These are phyloP conservation scores for Ustulina deusta DNA, from an alignment of 2,329 filamentous ascomycete genomes.

Conservation along the genomic window DNA sequence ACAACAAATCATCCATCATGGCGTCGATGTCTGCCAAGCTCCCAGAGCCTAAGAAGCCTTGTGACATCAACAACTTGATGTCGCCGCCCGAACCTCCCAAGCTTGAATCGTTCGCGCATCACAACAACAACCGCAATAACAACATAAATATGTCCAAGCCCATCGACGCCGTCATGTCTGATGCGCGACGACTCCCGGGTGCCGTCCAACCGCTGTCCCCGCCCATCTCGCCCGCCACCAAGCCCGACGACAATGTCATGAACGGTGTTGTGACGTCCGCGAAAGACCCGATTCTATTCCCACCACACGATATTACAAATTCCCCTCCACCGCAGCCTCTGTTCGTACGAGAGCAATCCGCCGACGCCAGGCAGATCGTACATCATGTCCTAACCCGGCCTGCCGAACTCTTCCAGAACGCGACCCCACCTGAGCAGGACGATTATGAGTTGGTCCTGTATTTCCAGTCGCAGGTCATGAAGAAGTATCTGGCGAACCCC, in stretches of 20 bases:
- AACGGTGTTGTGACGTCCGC: conserved; percentile 52
- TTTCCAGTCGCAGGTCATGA: conserved; percentile 66
- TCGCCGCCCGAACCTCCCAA: conserved; percentile 70
- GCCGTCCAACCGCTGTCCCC: conserved; percentile 65
- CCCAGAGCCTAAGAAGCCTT: conserved; percentile 54
- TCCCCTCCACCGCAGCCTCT: conserved; percentile 62
- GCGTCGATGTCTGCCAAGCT: conserved; percentile 36
- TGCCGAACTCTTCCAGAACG: conserved; percentile 56
- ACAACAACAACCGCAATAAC: not conserved
- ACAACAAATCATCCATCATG: conserved; percentile 41
- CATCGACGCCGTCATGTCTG: conserved; percentile 45
- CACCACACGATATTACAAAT: conserved; percentile 57
- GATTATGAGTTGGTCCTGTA: conserved; percentile 67
- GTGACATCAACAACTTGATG: conserved; percentile 68
- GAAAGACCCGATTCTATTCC: conserved; percentile 71
- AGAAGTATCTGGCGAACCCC: conserved; percentile 59
- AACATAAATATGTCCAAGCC: conserved; percentile 41
- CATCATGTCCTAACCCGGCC: conserved; percentile 62
- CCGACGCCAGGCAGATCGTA: conserved; percentile 61
- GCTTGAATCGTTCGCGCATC: conserved; percentile 63
- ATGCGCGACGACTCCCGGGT: conserved; percentile 52
- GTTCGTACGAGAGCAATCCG: conserved; percentile 59
- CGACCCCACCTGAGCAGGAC: conserved; percentile 62
- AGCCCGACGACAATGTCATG: conserved; percentile 51
- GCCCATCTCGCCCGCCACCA: conserved; percentile 67